These are phyloP conservation scores for Cladorrhinum samala DNA, from an alignment of 495 filamentous ascomycete species.

Conservation along the genomic window DNA sequence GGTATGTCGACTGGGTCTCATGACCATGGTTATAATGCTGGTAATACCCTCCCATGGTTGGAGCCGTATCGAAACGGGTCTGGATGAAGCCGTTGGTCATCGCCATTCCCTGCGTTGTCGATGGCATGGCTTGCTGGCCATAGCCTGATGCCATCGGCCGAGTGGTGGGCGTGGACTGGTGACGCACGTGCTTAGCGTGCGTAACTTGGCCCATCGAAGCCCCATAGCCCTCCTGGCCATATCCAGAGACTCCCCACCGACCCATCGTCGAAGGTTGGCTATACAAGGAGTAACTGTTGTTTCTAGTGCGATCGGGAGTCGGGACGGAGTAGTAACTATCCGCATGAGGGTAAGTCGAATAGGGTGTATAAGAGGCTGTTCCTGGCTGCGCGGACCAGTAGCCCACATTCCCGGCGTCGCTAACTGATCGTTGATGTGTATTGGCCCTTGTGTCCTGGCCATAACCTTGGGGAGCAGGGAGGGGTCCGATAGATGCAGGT, in stretches of 20 bases:
- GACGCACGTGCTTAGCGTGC: conserved; percentile 26
- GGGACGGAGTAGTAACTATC: neutral
- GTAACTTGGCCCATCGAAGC: neutral
- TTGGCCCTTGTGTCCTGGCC: neutral
- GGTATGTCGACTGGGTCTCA: neutral
- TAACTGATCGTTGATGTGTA: neutral
- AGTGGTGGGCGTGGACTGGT: conserved; percentile 30
- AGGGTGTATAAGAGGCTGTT: neutral
- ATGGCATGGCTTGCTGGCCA: neutral
- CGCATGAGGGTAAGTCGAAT: neutral
- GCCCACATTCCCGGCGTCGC: neutral
- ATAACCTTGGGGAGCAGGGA: neutral
- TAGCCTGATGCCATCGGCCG: neutral
- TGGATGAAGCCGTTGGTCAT: neutral
- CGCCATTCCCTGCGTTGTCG: neutral
- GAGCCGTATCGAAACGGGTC: too few relatives aligned
- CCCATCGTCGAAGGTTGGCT: neutral
- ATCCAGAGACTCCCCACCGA: neutral
- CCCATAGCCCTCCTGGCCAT: neutral
- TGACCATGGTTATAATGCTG: neutral
- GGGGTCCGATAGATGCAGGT: neutral
- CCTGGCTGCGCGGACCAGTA: neutral
- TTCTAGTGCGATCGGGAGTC: neutral
- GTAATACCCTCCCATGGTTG: neutral
- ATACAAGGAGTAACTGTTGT: neutral